Evolutionary conservation across 169 alveolate genomes (phyloP), one percentile per base, ranked within the genome.

Genomic region (Plasmodium fragile): DNA sequence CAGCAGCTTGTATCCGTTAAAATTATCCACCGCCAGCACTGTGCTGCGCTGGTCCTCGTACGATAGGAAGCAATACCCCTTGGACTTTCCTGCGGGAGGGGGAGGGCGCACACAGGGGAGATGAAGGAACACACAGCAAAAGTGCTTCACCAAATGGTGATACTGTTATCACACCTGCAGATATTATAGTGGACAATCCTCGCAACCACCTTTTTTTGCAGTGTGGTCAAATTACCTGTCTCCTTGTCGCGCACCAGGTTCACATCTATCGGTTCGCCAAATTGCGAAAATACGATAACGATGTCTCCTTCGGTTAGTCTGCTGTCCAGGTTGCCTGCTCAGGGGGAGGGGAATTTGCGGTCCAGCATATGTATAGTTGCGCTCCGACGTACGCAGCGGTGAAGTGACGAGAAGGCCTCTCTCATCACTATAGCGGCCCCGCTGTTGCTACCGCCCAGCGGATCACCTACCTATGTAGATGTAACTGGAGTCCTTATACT

Each of bases 11-110:
- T 97, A 97, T 69, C 99, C 99, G 95, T 99, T 99, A 71, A 98
- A 97, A 94, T 99, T 99, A 95, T 99, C 99, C 4, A 99, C 99
- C n/a, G 99, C 99, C 92, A 99, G 96, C n/a, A 99, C 95, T 0
- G 99, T 99, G 69, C 99, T 97, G 89, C 99, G 95, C 95, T 99
- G 99, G 95, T 99, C 99, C 92, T 97, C 99, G 92, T 99, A 99
- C 2, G 99, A 98, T n/a, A 99, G 87, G 96, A 98, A 99, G 65
- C 99, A 98, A 94, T 97, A 99, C 8, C 99, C 99, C 92, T 97
- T 99, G 11, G 99, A 96, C 82, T 82, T 93, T 25, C 97, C 97
- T 96, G 75, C 32, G 1, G 39, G 6, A 6, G 34, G 16, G 39
- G 49, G 36, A 16, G 28, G 59, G 30, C 13, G 22, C 75, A 28